Conservation (phyloP, 192 early-diverging fungal species). For the Entomortierella lignicola region DNA sequence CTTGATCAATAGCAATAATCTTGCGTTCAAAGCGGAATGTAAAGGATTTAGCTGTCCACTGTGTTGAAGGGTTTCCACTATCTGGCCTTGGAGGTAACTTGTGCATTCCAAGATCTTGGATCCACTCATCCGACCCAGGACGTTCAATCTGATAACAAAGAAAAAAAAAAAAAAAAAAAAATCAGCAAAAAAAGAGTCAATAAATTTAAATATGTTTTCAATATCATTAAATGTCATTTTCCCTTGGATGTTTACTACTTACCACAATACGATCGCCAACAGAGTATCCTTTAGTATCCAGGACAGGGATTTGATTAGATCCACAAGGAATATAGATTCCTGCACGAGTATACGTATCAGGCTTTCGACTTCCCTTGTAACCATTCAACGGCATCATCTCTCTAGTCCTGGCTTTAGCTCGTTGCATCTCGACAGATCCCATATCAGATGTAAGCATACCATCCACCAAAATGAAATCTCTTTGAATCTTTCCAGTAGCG, state of each 20-base stretch:
- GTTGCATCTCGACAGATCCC: slow-evolving; percentile 32
- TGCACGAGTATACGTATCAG: slow-evolving; percentile 24
- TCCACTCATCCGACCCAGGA: slow-evolving; percentile 43
- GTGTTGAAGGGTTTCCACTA: slow-evolving; percentile 10
- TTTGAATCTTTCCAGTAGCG: slow-evolving; percentile 45
- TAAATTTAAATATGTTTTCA: background rate
- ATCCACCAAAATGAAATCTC: slow-evolving; percentile 48
- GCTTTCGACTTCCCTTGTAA: slow-evolving; percentile 37
- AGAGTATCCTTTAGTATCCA: slow-evolving; percentile 29
- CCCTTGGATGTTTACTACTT: too few species aligned
- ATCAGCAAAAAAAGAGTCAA: background rate
- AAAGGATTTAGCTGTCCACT: slow-evolving; percentile 41
- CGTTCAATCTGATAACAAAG: slow-evolving; percentile 45
- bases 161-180: background rate
- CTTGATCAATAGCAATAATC: slow-evolving; percentile 46
- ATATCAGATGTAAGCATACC: slow-evolving; percentile 43
- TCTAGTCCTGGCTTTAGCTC: slow-evolving; percentile 28
- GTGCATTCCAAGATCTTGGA: slow-evolving; percentile 44
- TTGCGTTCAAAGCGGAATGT: slow-evolving; percentile 48
- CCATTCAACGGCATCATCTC: slow-evolving; percentile 51
- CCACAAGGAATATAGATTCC: slow-evolving; percentile 29
- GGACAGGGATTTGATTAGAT: slow-evolving; percentile 32
- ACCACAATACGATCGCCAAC: slow-evolving; percentile 51
- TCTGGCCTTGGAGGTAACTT: slow-evolving; percentile 27
- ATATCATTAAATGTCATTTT: too few species aligned